Base-by-base conservation (phyloP, 177 flowering plant genomes). In the Vitis hybrid region DNA sequence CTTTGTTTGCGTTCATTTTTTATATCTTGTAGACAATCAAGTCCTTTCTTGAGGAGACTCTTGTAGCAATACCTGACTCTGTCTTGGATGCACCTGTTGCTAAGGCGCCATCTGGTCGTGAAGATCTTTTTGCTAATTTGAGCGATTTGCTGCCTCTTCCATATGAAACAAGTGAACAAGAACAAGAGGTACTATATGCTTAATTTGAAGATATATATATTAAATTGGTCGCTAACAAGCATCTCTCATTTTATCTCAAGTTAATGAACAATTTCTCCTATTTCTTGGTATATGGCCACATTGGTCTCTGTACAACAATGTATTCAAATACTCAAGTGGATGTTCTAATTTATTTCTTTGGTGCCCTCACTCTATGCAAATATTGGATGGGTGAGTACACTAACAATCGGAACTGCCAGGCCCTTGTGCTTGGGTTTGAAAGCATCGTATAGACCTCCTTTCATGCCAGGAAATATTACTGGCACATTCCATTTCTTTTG, bases 1-100 rank as follows among this genome's bases (percentile, higher is more conserved):
- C 3, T 26, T 26, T 61, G 32, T 66, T 66, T 40, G 45, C 15
- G 17, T 56, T 12, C 18, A 30, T 17, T 21, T 58, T 51, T 68
- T 74, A 50, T 66, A 40, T 23, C 50, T 63, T 84, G 79, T 78
- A 91, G 99, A 91, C 92, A 8, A 51, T 95, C 59, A 83, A 93
- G 76, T 82, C 93, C 34, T 82, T 95, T 52, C 80, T 91, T 5
- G 94, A 95, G 61, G 98, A 93, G 77, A 85, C 98, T 14, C 75
- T 95, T 13, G 86, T 77, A 15, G 96, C 87, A 19, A 83, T 95
- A 77, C 97, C 99, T 1, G 97, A 91, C 74, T 65, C 21, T 4
- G 93, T 93, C 4, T 74, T 95, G 83, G 98, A 95, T 80, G 67
- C 94, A 70, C 83, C 88, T 45, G 70, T 85, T 71, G 75, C 62